A percentile compares a stretch with the other conserved stretches of the same genome.
phyloP scores from a whole-genome alignment of 306 rosid genomes.

The Vigna nakashimae region DNA sequence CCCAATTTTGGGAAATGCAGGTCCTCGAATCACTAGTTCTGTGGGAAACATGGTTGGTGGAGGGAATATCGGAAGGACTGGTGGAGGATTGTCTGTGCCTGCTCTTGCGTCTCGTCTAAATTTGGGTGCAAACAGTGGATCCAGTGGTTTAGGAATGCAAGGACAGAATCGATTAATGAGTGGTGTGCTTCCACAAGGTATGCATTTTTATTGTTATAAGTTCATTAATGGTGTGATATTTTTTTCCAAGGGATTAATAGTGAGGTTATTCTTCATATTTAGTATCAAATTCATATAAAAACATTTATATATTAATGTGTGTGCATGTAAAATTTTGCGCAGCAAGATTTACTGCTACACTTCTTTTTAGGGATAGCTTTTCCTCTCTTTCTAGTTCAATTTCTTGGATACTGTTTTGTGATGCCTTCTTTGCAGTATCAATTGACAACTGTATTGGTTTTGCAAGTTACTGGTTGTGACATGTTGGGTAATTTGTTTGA shows the following conservation, averaged over 20 bases:
- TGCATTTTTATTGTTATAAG: constrained; percentile 10
- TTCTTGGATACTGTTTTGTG: constrained; percentile 7
- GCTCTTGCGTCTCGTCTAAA: constrained; percentile 89
- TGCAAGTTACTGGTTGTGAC: background rate
- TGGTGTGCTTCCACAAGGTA: constrained; percentile 96
- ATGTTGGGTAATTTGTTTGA: background rate
- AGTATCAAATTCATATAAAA: constrained; percentile 19
- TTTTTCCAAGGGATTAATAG: constrained; percentile 22
- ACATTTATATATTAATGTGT: background rate
- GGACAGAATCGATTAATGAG: constrained; percentile 92
- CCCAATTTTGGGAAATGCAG: constrained; percentile 86
- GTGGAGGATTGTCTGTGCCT: constrained; percentile 90
- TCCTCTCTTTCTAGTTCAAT: constrained; percentile 4
- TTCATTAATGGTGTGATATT: background rate
- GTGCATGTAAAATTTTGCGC: background rate
- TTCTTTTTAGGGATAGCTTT: background rate
- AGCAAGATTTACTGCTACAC: background rate
- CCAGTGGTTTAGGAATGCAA: constrained; percentile 82
- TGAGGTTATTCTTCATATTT: background rate
- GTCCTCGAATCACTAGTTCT: constrained; percentile 92
- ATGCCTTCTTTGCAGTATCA: background rate
- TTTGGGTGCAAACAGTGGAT: constrained; percentile 80
- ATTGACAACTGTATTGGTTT: background rate
- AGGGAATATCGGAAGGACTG: constrained; percentile 83
- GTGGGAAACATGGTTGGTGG: constrained; percentile 98